Conservation (phyloP, 2,329 filamentous ascomycete genomes). For the Penicillium sp. region DNA sequence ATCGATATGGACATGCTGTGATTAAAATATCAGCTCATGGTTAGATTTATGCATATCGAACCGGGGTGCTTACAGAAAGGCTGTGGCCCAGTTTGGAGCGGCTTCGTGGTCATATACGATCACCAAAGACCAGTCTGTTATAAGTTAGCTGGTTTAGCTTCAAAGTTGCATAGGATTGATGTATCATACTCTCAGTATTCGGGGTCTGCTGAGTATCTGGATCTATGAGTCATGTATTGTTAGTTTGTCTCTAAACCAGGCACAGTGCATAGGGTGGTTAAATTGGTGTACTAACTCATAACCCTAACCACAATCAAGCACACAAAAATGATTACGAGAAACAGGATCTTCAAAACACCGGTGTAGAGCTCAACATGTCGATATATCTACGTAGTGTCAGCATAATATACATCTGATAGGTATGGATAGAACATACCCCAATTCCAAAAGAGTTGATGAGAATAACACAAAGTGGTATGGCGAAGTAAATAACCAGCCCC, state of each 20-base stretch:
- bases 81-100: slow-evolving; percentile 21
- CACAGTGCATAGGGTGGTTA: background rate
- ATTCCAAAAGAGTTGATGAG: slow-evolving; percentile 11
- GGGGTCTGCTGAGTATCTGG: background rate
- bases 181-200: slow-evolving; percentile 4
- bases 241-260: background rate
- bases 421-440: background rate
- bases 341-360: slow-evolving; percentile 5
- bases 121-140: slow-evolving; percentile 14
- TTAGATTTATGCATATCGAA: background rate
- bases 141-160: slow-evolving; percentile 1
- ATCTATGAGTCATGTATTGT: background rate
- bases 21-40: background rate
- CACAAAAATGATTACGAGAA: slow-evolving; percentile 7
- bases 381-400: slow-evolving; percentile 7
- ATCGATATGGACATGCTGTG: slow-evolving; percentile 30
- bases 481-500: slow-evolving; percentile 20
- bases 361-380: slow-evolving; percentile 7
- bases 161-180: background rate
- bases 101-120: slow-evolving; percentile 20
- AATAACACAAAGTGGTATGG: slow-evolving; percentile 20
- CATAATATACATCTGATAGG: background rate
- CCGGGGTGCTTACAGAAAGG: slow-evolving; percentile 26
- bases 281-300: slow-evolving; percentile 4
- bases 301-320: slow-evolving; percentile 10